A percentile compares a stretch with the other conserved stretches of the same genome.
These are phyloP conservation scores for Leishmania major DNA, from an alignment of 208 protist genomes.

Conservation along the genomic window DNA sequence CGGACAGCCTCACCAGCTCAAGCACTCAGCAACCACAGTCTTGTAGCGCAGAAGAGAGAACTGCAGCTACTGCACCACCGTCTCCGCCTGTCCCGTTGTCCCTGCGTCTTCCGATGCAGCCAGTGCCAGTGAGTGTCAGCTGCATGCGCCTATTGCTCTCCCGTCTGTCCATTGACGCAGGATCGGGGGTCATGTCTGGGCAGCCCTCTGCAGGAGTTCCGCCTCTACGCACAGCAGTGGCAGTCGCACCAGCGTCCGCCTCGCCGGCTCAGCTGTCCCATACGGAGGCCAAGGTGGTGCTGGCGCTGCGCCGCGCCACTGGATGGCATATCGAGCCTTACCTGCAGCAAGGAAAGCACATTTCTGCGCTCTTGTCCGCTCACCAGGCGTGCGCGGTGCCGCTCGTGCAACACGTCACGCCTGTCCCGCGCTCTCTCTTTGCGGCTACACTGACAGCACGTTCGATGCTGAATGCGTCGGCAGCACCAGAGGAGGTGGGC, in stretches of 20 bases:
- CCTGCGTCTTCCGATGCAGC: constrained; percentile 15
- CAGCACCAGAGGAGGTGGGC: constrained; percentile 7
- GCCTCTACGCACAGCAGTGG: neutral
- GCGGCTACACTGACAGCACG: constrained; percentile 25
- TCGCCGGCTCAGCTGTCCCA: constrained; percentile 14
- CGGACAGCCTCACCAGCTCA: neutral
- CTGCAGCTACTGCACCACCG: neutral
- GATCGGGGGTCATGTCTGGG: neutral
- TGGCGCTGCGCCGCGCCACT: constrained; percentile 26
- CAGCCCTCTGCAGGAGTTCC: neutral
- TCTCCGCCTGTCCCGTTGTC: constrained; percentile 7
- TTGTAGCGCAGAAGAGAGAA: neutral
- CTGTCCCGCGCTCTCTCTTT: constrained; percentile 1
- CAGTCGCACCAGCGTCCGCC: neutral
- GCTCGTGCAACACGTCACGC: constrained; percentile 25
- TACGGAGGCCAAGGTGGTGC: constrained; percentile 24
- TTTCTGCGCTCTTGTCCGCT: constrained; percentile 40
- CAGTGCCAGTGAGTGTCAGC: constrained; percentile 25
- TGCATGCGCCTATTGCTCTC: constrained; percentile 24
- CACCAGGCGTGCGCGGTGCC: constrained; percentile 42
- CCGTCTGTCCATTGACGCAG: constrained; percentile 9
- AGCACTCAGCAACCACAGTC: neutral
- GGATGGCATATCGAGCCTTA: constrained; percentile 59
- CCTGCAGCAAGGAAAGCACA: constrained; percentile 26
- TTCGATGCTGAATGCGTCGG: constrained; percentile 8